These are phyloP conservation scores for Zasmidium angulare DNA, from an alignment of 2,329 filamentous ascomycete species.

Conservation along the genomic window DNA sequence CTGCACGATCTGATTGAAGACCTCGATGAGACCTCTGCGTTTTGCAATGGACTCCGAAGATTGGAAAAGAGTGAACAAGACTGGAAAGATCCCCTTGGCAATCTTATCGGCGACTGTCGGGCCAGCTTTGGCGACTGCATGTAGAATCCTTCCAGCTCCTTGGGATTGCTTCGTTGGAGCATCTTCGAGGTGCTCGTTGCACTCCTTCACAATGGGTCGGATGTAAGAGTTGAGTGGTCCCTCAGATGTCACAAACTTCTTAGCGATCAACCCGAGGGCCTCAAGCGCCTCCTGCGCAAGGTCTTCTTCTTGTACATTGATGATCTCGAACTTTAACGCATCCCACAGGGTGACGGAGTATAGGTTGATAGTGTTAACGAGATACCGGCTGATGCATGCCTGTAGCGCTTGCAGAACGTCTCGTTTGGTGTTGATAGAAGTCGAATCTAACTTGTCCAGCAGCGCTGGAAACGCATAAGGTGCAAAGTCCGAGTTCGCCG, in stretches of 20 bases:
- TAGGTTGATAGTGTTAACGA: constrained; percentile 57
- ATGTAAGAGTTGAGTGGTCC: constrained; percentile 55
- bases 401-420: constrained; percentile 65
- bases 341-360: constrained; percentile 69
- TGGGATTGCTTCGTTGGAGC: constrained; percentile 68
- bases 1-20: constrained; percentile 57
- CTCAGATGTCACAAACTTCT: constrained; percentile 53
- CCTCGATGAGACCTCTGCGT: constrained; percentile 62
- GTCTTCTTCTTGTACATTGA: constrained; percentile 66
- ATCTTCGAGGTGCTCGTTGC: constrained; percentile 66
- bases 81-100: constrained; percentile 57
- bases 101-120: constrained; percentile 56
- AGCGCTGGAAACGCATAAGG: constrained; percentile 66
- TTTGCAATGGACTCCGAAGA: constrained; percentile 62
- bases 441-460: constrained; percentile 68
- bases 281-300: constrained; percentile 60
- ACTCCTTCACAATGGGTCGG: constrained; percentile 63
- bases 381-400: constrained; percentile 61
- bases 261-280: constrained; percentile 56
- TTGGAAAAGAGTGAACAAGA: constrained; percentile 60
- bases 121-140: constrained; percentile 57
- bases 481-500: constrained; percentile 63
- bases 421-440: constrained; percentile 66
- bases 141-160: constrained; percentile 61
- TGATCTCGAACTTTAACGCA: constrained; percentile 66